Conservation (phyloP, 2,329 filamentous ascomycete genomes). For the Bipolaris oryzae region DNA sequence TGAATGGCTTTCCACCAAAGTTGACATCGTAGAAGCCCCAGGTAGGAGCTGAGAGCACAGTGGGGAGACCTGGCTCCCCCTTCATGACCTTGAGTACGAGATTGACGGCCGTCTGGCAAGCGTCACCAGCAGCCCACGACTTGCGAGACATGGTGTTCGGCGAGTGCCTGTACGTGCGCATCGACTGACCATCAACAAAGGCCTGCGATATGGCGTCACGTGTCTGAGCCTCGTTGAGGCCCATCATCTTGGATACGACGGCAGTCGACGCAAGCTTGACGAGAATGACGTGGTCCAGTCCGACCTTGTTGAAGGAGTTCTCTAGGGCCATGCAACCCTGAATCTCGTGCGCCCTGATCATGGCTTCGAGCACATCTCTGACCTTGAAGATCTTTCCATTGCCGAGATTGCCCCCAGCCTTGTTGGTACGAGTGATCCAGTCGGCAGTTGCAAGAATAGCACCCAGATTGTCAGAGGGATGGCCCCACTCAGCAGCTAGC, state of each 20-base stretch:
- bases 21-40: slow-evolving; percentile 99
- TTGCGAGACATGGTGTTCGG: slow-evolving; percentile 99
- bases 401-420: slow-evolving; percentile 76
- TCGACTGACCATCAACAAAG: slow-evolving; percentile 93
- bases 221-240: slow-evolving; percentile 86
- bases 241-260: slow-evolving; percentile 94
- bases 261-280: slow-evolving; percentile 97
- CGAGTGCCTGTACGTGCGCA: slow-evolving; percentile 95
- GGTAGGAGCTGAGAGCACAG: slow-evolving; percentile 86
- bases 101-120: slow-evolving; percentile 94
- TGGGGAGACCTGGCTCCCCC: slow-evolving; percentile 89
- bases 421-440: slow-evolving; percentile 95
- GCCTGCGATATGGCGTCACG: slow-evolving; percentile 95
- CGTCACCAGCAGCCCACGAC: slow-evolving; percentile 98
- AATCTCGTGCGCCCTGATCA: slow-evolving; percentile 99
- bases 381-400: slow-evolving; percentile 82
- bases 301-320: slow-evolving; percentile 99
- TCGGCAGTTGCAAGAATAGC: slow-evolving; percentile 96
- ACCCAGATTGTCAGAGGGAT: slow-evolving; percentile 96
- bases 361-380: slow-evolving; percentile 89
- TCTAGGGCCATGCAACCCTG: slow-evolving; percentile 95
- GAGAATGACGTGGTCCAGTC: slow-evolving; percentile 94
- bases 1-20: slow-evolving; percentile 88
- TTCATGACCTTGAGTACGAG: slow-evolving; percentile 87
- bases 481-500: slow-evolving; percentile 98